phyloP scores from a whole-genome alignment of 2,329 filamentous ascomycete species.

The Colletotrichum trifolii region DNA sequence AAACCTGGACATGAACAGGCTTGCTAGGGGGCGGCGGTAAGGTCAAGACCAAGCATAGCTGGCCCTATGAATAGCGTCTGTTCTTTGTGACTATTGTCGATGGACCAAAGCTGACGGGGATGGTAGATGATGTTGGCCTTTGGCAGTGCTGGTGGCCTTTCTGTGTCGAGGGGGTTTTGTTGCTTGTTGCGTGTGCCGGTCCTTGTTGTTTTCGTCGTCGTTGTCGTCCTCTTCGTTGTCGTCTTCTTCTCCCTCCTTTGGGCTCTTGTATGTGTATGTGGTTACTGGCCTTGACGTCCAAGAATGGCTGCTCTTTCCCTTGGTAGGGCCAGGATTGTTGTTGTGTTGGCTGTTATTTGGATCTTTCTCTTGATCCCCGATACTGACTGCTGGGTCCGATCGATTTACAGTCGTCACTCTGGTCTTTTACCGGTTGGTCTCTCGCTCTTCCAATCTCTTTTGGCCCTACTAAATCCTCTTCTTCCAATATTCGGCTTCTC shows the following conservation, averaged over 20 bases:
- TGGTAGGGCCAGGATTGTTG: not conserved
- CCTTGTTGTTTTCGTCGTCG: slow-evolving; percentile 1
- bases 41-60: slow-evolving; percentile 10
- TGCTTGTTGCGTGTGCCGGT: not conserved
- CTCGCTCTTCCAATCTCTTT: too few relatives aligned
- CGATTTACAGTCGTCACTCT: too few relatives aligned
- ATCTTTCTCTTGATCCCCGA: slow-evolving; percentile 5
- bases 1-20: slow-evolving; percentile 4
- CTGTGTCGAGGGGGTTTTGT: not conserved
- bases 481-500: too few relatives aligned
- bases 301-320: not conserved
- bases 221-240: slow-evolving; percentile 6
- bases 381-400: too few relatives aligned
- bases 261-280: not conserved
- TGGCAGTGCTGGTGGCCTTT: not conserved
- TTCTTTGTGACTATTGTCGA: slow-evolving; percentile 9
- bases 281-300: not conserved
- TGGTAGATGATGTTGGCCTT: not conserved
- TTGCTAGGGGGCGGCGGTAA: slow-evolving; percentile 22
- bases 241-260: not conserved
- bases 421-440: too few relatives aligned
- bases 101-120: not conserved
- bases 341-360: slow-evolving; percentile 2
- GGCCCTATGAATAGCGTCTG: slow-evolving; percentile 31
- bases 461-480: too few relatives aligned